Conservation (phyloP, 2,329 filamentous ascomycete genomes). For the Aspergillus sojae region DNA sequence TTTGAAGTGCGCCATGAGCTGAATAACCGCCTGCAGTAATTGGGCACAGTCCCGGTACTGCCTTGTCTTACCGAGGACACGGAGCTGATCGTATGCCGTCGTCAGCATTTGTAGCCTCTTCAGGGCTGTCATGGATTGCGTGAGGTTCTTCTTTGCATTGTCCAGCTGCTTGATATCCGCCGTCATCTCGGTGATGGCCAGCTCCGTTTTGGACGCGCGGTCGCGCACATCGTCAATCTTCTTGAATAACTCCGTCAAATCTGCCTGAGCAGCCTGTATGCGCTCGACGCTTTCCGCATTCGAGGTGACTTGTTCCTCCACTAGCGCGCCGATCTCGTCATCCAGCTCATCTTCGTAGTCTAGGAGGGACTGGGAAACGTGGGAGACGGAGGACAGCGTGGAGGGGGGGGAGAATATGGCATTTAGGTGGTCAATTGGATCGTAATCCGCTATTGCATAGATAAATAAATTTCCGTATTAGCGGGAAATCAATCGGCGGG, state of each 20-base stretch:
- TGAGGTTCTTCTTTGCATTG: slow-evolving; percentile 94
- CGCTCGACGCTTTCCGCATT: slow-evolving; percentile 86
- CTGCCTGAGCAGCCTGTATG: slow-evolving; percentile 87
- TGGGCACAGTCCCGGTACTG: slow-evolving; percentile 96
- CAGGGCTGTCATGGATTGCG: slow-evolving; percentile 94
- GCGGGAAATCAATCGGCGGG: slow-evolving; percentile 3
- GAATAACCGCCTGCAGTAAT: slow-evolving; percentile 88
- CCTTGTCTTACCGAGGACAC: slow-evolving; percentile 76
- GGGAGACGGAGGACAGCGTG: slow-evolving; percentile 73
- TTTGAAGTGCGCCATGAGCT: slow-evolving; percentile 98
- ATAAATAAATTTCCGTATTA: slow-evolving; percentile 10
- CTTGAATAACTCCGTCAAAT: slow-evolving; percentile 85
- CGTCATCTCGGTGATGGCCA: slow-evolving; percentile 97
- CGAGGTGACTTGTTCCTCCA: slow-evolving; percentile 76
- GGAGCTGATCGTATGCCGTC: slow-evolving; percentile 95
- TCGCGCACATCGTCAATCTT: slow-evolving; percentile 93
- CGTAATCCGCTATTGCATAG: slow-evolving; percentile 70
- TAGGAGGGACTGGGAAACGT: slow-evolving; percentile 73
- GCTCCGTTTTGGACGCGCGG: slow-evolving; percentile 87
- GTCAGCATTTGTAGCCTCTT: slow-evolving; percentile 98
- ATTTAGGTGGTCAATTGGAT: slow-evolving; percentile 91
- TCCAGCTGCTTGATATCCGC: slow-evolving; percentile 97
- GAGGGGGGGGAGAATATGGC: slow-evolving; percentile 89
- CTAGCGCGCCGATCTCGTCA: slow-evolving; percentile 71
- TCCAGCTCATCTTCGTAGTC: slow-evolving; percentile 81